Base-by-base conservation (phyloP, 169 alveolate species). In the Babesia divergens region DNA sequence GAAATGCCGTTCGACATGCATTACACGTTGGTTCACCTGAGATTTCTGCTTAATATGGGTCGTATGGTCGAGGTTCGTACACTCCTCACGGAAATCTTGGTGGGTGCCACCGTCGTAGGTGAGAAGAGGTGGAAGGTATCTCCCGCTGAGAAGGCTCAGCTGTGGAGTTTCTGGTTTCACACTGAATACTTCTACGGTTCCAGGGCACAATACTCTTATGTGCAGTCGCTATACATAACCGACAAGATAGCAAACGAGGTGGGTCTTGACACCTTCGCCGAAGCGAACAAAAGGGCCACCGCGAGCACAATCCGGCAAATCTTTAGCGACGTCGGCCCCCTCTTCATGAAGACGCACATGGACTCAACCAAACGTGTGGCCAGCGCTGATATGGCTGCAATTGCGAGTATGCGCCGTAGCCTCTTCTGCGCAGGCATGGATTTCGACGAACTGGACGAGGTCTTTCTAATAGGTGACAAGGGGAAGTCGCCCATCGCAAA, bases 161-260 rank as follows among this genome's bases (percentile, higher is more conserved):
- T 77, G 42, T 77, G 86, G 86, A n/a, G 20, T 37, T 55, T 68
- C 34, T 77, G 86, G 86, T 42, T 77, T 32, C 67, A 77, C 58
- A 62, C 44, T 49, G 86, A 77, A 55, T 69, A 67, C 50, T 65
- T 60, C 46, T 77, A 51, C 40, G 86, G 86, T 24, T 9, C 83
- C 47, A 51, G 55, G 24, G 82, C 32, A n/a, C 72, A 50, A 16
- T 68, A 56, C 42, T 0, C 53, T 11, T 38, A 67, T 0, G 82
- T 69, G 22, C 47, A 67, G 58, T 28, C 71, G 34, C 47, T 56
- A 22, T 77, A 28, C 55, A 38, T 77, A 14, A 14, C 74, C 16
- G 26, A 22, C 52, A n/a, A 42, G 24, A 29, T 75, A 20, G 68
- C 85, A 6, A 38, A 20, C 0, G 68, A 75, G 74, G 69, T 75